Evolutionary conservation across 306 rosid species (phyloP).

Genomic region (Lathyrus sativus): DNA sequence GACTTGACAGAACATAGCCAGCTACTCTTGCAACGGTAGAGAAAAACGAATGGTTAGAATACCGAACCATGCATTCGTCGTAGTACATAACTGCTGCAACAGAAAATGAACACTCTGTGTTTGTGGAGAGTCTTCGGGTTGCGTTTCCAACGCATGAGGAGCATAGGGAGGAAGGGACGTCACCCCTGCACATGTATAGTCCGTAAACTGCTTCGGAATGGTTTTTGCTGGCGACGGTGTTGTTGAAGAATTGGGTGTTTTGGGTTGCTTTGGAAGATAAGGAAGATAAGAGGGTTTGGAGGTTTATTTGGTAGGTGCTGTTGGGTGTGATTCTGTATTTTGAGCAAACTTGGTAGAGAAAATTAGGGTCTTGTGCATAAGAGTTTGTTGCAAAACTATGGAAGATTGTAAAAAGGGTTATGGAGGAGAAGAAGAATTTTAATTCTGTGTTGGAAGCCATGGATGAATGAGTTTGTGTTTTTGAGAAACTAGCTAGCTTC

Average conservation of each 20-base stretch:
- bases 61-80: slow-evolving; percentile 10
- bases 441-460: background rate
- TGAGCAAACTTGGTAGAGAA: slow-evolving; percentile 4
- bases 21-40: background rate
- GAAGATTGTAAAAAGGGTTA: background rate
- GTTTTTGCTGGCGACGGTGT: background rate
- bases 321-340: background rate
- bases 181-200: slow-evolving; percentile 27
- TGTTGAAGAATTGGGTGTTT: slow-evolving; percentile 9
- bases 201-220: slow-evolving; percentile 5
- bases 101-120: background rate
- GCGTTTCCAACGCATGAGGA: background rate
- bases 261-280: background rate
- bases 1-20: background rate
- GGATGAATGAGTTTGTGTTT: background rate
- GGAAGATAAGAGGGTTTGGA: background rate
- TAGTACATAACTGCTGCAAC: background rate
- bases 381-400: background rate
- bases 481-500: background rate
- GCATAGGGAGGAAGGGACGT: slow-evolving; percentile 2
- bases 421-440: background rate
- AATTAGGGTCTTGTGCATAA: background rate
- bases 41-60: slow-evolving; percentile 5
- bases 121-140: background rate
- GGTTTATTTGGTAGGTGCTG: slow-evolving; percentile 10